These are phyloP conservation scores for Saitozyma podzolica DNA, from an alignment of 768 basidiomycete genomes.

Conservation along the genomic window DNA sequence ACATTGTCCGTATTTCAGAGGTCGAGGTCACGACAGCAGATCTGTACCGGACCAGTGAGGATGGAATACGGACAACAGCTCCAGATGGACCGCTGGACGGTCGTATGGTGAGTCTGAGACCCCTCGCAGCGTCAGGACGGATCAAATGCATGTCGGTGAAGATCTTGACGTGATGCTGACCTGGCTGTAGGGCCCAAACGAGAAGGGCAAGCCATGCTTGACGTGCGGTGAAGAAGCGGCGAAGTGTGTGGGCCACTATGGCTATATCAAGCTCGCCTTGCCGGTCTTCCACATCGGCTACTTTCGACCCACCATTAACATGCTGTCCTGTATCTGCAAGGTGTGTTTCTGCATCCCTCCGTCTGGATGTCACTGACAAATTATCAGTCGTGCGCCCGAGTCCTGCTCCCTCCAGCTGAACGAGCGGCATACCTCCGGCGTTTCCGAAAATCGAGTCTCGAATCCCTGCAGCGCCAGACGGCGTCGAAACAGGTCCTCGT, in stretches of 20 bases:
- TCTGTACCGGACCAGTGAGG: conserved; percentile 66
- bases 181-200: conserved; percentile 76
- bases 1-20: conserved; percentile 92
- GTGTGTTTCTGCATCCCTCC: conserved; percentile 55
- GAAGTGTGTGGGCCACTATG: conserved; percentile 97
- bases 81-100: conserved; percentile 90
- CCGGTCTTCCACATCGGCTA: conserved; percentile 99
- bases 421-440: conserved; percentile 78
- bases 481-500: conserved; percentile 82
- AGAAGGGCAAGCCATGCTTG: conserved; percentile 88
- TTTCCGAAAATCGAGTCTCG: conserved; percentile 86
- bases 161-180: neutral
- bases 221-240: conserved; percentile 89
- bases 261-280: conserved; percentile 93
- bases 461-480: conserved; percentile 83
- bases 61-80: conserved; percentile 69
- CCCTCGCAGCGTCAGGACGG: neutral
- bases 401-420: conserved; percentile 83
- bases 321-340: conserved; percentile 96
- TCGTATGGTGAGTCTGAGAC: conserved; percentile 65
- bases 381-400: conserved; percentile 77
- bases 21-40: conserved; percentile 93
- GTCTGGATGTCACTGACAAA: neutral
- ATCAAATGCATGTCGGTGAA: neutral
- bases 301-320: conserved; percentile 90